Evolutionary conservation across 1,284 basidiomycete genomes (phyloP), one percentile per base, ranked within the genome.

Genomic region (Sporisorium scitamineum): DNA sequence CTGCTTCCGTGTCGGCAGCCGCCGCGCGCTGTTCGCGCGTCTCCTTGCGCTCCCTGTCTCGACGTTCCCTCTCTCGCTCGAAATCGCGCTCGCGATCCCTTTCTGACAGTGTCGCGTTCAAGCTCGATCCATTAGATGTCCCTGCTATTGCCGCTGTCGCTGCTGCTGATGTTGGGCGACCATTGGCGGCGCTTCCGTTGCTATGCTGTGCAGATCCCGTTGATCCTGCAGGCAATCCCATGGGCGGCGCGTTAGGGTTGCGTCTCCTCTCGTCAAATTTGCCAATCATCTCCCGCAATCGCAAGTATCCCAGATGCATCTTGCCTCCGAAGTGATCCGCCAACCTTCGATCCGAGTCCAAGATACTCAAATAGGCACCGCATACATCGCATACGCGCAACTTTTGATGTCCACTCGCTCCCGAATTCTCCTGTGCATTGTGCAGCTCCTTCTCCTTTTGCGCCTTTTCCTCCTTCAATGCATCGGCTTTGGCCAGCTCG

Each of bases 271-370:
- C 69, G 29, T 84, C 79, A 55, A 84, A 96, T 85, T 93, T 93
- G 57, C 88, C 86, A 69, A 99, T 90, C 89, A 97, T 92, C 87
- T 96, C 94, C 61, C 97, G 92, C 74, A 99, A 88, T 87, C 98
- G 95, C 86, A 97, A 94, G 87, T 99, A 99, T 11, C 97, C 97
- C 81, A 99, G 87, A 88, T 99, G 97, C 94, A 99, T 97, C 95
- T 99, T 99, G 81, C 97, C 97, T 87, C 97, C 97, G 88, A 99
- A 99, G 87, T 99, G 97, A 88, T 99, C 97, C 55, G 97, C 97
- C 74, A 99, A 88, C 86, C 97, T 94, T 86, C 97, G 92, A 88
- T 99, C 97, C 71, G 95, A 98, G 87, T 99, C 97, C 67, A 99
- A 89, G 31, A 99, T 94, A 34, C 94, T 97, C 51, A 99, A 89